phyloP scores from a whole-genome alignment of 768 basidiomycete genomes.

The Suillus subaureus region DNA sequence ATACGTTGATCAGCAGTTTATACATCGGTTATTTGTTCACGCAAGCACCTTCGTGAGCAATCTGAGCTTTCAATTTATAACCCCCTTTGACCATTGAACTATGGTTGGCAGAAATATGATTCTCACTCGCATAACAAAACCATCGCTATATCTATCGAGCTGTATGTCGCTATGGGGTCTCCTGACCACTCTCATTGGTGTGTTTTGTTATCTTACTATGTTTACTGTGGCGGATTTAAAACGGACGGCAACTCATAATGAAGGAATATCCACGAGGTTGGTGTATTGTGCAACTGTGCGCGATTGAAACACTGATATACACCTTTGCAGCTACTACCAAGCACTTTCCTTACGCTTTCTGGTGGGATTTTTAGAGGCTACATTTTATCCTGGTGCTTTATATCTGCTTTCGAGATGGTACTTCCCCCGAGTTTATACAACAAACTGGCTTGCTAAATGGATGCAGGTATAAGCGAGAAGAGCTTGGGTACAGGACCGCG shows the following conservation, averaged over 20 bases:
- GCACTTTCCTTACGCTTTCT: slow-evolving; percentile 66
- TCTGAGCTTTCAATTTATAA: background rate
- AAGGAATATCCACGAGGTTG: slow-evolving; percentile 39
- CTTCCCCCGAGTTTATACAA: background rate
- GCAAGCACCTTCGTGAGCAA: slow-evolving; percentile 66
- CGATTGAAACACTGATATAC: slow-evolving; percentile 2
- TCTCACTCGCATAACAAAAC: slow-evolving; percentile 60
- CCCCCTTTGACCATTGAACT: background rate
- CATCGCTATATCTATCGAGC: slow-evolving; percentile 60
- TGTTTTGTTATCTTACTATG: slow-evolving; percentile 10
- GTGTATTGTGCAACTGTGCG: background rate
- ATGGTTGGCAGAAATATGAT: slow-evolving; percentile 58
- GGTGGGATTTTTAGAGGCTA: slow-evolving; percentile 65
- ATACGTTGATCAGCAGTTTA: slow-evolving; percentile 60
- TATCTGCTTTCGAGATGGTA: slow-evolving; percentile 68
- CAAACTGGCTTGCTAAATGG: background rate
- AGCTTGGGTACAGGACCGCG: slow-evolving; percentile 66
- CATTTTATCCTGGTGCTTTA: slow-evolving; percentile 65
- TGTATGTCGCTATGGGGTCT: slow-evolving; percentile 74
- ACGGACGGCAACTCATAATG: background rate
- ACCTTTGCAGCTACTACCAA: slow-evolving; percentile 48
- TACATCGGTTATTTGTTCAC: slow-evolving; percentile 72
- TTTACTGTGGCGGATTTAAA: background rate
- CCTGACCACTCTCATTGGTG: slow-evolving; percentile 53
- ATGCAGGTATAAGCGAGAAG: slow-evolving; percentile 65